A percentile compares a stretch with the other conserved stretches of the same genome.
Conservation (phyloP, 2,329 filamentous ascomycete species). For the Pseudocercospora fijiensis region DNA sequence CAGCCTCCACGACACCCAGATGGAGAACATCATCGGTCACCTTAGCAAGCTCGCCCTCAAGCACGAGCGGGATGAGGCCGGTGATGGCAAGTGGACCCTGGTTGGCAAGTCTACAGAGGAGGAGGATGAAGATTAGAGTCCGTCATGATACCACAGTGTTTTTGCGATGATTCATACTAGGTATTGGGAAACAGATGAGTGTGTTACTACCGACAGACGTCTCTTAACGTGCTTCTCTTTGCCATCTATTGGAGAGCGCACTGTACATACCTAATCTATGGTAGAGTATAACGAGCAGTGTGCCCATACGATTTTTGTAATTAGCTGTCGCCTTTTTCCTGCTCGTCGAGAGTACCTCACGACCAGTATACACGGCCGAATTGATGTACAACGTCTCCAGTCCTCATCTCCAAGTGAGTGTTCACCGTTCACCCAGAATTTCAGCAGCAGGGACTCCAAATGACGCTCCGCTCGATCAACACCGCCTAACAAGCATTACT, state of each 20-base stretch:
- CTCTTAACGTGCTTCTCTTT: conserved; percentile 19
- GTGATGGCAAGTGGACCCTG: conserved; percentile 46
- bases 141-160: conserved; percentile 29
- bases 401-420: conserved; percentile 1
- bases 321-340: background rate
- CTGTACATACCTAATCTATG: conserved; percentile 26
- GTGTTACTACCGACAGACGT: conserved; percentile 28
- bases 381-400: background rate
- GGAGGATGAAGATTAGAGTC: conserved; percentile 50
- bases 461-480: background rate
- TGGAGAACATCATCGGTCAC: conserved; percentile 66
- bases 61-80: conserved; percentile 55
- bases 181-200: conserved; percentile 24
- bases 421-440: background rate
- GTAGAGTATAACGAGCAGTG: conserved; percentile 19
- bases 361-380: conserved; percentile 4
- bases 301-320: conserved; percentile 13
- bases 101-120: conserved; percentile 47
- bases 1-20: conserved; percentile 60
- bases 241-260: conserved; percentile 14
- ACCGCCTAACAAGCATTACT: background rate
- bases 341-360: background rate
- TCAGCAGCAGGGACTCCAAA: background rate
- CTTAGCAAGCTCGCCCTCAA: conserved; percentile 64
- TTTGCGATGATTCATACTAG: conserved; percentile 24